Base-by-base conservation (phyloP, 441 rosid genomes). In the Kokia cookei region DNA sequence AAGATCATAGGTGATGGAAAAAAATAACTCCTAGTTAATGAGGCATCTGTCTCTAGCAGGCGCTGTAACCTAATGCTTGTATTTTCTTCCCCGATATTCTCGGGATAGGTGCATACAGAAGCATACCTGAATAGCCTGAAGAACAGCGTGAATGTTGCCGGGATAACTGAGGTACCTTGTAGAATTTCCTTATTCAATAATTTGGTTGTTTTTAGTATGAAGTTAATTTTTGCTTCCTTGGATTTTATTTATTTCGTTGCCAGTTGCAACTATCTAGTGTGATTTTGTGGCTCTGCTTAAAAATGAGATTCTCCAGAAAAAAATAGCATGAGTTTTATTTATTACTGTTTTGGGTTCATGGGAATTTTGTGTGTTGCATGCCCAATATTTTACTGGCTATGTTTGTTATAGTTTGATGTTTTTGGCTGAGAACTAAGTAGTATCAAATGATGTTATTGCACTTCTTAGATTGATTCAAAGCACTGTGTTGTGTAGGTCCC, bases 61-160 rank as follows among this genome's bases (percentile, higher is more conserved):
- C 8, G 24, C 48, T 17, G 47, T 53, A 17, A 51, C 59, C 27
- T 73, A 35, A 57, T 51, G 24, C 15, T 73, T 48, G 4, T 19
- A 32, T 73, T 51, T 35, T 67, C 17, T 32, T 61, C 17, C 10
- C 19, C 8, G n/a, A 45, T 76, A 59, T 19, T 73, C 43, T 54
- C 73, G 76, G 47, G 58, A 76, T 79, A 93, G 99, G 97, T 95
- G 12, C 99, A 95, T 77, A 81, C 95, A 9, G 90, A 85, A 79
- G 72, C 84, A 29, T 95, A 93, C 85, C 84, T 95, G 82, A 78
- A 84, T 57, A 93, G 97, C 80, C 83, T 95, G 64, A 92, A 90
- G 83, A 81, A 80, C 77, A 95, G 99, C 77, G 43, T 77, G 22
- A 88, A 85, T 75, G 96, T 95, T 48, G 93, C 99, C 81, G 84